phyloP scores from a whole-genome alignment of 129 eudicot species.

The Chrysanthemum seticuspe region DNA sequence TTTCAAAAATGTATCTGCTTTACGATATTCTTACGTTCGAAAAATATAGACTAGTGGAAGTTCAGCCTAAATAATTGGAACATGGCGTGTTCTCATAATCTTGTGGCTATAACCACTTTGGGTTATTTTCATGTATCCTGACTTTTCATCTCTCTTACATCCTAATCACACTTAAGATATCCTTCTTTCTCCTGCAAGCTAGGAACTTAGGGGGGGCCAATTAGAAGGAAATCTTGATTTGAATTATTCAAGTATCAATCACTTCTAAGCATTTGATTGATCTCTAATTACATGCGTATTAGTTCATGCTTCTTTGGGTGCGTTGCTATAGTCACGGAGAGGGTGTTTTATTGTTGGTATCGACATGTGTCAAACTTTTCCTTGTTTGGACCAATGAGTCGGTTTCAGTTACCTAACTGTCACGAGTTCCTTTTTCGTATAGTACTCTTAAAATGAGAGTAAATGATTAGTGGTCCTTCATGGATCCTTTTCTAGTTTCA shows the following conservation, averaged over 20 bases:
- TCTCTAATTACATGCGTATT: conserved; percentile 17
- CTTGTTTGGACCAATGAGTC: conserved; percentile 15
- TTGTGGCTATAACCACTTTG: background rate
- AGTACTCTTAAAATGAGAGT: conserved; percentile 15
- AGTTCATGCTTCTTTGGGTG: conserved; percentile 11
- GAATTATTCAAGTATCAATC: conserved; percentile 23
- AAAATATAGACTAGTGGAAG: background rate
- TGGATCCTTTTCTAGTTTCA: conserved; percentile 14
- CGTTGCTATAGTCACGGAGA: background rate
- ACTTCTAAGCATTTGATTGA: conserved; percentile 23
- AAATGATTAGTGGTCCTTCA: conserved; percentile 13
- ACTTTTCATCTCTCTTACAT: conserved; percentile 26
- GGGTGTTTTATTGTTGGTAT: conserved; percentile 3
- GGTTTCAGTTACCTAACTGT: conserved; percentile 28
- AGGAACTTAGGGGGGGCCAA: conserved; percentile 4
- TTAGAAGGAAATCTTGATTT: background rate
- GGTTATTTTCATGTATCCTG: conserved; percentile 7
- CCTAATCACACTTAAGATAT: conserved; percentile 14
- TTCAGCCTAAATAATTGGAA: background rate
- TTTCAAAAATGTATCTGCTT: too few species aligned
- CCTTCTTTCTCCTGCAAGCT: conserved; percentile 7
- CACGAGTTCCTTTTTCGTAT: conserved; percentile 15
- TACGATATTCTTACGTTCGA: too few species aligned
- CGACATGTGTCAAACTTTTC: background rate
- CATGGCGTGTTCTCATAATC: conserved; percentile 14